Evolutionary conservation across 2,329 filamentous ascomycete species (phyloP), one percentile per base, ranked within the genome.

Genomic region (Aspergillus hortae): DNA sequence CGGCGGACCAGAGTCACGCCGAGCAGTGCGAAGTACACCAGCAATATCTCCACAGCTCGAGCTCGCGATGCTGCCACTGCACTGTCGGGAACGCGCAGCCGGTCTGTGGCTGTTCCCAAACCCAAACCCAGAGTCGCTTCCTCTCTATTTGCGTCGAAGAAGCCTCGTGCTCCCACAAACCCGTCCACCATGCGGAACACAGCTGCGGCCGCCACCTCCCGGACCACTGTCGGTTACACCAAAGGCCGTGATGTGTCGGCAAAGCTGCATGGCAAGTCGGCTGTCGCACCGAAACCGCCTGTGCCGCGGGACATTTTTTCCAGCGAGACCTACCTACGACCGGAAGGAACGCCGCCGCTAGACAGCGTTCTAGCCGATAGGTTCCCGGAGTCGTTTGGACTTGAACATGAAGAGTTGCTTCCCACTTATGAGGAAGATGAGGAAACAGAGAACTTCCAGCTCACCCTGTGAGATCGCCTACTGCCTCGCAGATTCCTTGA

Each of bases 151-250:
- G 59, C 72, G 35, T 61, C 67, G 11, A 72, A 65, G 49, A 75
- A 72, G 51, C 78, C 78, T 47, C 66, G 73, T n/a, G 61, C 70
- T 5, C 71, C 77, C 2, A 72, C 75, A 6, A 80, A 80, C 54
- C 71, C 77, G 1, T 77, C 77, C n/a, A 65, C 70, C 9, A 77
- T 82, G 60, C 82, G 84, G 44, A 81, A 83, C 57, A 79, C 79
- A 7, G 77, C 81, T 10, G 86, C 87, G 1, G 79, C 82, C 19
- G 82, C 82, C 5, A 85, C 84, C 5, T 95, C 91, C 1, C 84
- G 86, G 56, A 92, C 84, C 50, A 96, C 91, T 0, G 80, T 96
- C 40, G 92, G 92, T 14, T 96, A 95, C 67, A 89, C 83, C 51
- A 90, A 88, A 68, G 91, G 92, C 32, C 83, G 89, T 32, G 66